Evolutionary conservation across 352 stramenopile genomes (phyloP).

Genomic region (Globisporangium iwayamae): DNA sequence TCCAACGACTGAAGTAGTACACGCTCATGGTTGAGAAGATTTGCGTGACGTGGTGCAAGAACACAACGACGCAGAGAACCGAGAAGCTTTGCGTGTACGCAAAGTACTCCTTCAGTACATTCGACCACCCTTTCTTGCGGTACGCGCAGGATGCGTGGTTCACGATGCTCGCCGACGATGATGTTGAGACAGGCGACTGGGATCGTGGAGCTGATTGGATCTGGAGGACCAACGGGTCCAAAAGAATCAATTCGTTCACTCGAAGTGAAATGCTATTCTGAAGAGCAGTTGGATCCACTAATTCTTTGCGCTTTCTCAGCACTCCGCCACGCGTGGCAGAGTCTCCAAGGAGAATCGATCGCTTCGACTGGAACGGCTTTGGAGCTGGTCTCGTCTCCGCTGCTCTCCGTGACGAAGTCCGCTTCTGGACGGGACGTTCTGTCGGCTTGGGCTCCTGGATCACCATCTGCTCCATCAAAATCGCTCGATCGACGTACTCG

Average conservation of each 20-base stretch:
- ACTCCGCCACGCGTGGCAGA: conserved; percentile 8
- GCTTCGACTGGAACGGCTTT: conserved; percentile 12
- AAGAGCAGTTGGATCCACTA: neutral
- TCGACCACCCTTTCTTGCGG: conserved; percentile 14
- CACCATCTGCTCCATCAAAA: conserved; percentile 31
- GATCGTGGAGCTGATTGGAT: conserved; percentile 17
- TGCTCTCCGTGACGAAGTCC: conserved; percentile 10
- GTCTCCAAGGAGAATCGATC: conserved; percentile 6
- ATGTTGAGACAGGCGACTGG: neutral
- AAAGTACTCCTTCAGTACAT: conserved; percentile 30
- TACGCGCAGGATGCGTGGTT: conserved; percentile 16
- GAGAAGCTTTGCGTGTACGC: conserved; percentile 28
- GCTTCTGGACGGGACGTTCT: conserved; percentile 20
- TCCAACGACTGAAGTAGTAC: conserved; percentile 40
- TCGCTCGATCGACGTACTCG: conserved; percentile 36
- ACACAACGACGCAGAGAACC: conserved; percentile 22
- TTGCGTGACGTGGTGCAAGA: conserved; percentile 33
- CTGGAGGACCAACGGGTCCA: conserved; percentile 22
- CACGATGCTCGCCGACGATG: conserved; percentile 4
- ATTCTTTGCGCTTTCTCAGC: neutral
- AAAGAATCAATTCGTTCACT: conserved; percentile 17
- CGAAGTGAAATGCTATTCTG: neutral
- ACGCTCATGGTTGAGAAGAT: conserved; percentile 27
- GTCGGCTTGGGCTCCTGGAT: conserved; percentile 22
- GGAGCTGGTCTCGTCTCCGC: neutral